These are phyloP conservation scores for Hymenoscyphus albidus DNA, from an alignment of 2,329 filamentous ascomycete genomes.

Conservation along the genomic window DNA sequence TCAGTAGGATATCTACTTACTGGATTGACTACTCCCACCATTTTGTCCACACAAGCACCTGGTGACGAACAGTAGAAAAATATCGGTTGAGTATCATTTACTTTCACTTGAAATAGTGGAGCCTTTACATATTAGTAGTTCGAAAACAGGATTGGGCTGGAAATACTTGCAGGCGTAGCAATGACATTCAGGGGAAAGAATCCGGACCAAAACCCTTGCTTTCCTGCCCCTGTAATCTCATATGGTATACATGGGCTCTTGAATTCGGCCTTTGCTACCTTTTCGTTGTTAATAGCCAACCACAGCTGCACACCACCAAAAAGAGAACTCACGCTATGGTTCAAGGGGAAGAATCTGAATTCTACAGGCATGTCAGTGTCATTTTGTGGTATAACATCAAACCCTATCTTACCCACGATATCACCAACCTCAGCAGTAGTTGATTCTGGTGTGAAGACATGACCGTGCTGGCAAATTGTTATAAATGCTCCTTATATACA, in stretches of 20 bases:
- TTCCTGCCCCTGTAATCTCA: conserved; percentile 46
- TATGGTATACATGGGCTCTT: conserved; percentile 59
- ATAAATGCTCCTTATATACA: neutral
- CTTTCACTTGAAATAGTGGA: conserved; percentile 41
- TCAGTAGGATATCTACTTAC: conserved; percentile 37
- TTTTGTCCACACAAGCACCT: conserved; percentile 61
- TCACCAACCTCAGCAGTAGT: conserved; percentile 26
- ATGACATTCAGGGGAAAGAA: conserved; percentile 43
- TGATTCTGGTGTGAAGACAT: conserved; percentile 22
- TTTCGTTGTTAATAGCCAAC: conserved; percentile 26
- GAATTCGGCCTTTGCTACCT: conserved; percentile 56
- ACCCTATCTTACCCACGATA: conserved; percentile 20
- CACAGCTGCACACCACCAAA: neutral
- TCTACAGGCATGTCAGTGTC: conserved; percentile 19
- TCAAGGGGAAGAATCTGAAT: conserved; percentile 60
- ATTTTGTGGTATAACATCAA: neutral
- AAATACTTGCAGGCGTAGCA: conserved; percentile 38
- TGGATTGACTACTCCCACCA: conserved; percentile 77
- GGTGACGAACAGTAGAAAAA: conserved; percentile 70
- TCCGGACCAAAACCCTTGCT: conserved; percentile 35
- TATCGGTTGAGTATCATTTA: conserved; percentile 61
- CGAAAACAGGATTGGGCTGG: neutral
- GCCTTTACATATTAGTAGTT: conserved; percentile 20
- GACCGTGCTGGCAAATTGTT: conserved; percentile 11
- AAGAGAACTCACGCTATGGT: conserved; percentile 39